Evolutionary conservation across 106 monocot genomes (phyloP).

Genomic region (Apostasia ramifera): DNA sequence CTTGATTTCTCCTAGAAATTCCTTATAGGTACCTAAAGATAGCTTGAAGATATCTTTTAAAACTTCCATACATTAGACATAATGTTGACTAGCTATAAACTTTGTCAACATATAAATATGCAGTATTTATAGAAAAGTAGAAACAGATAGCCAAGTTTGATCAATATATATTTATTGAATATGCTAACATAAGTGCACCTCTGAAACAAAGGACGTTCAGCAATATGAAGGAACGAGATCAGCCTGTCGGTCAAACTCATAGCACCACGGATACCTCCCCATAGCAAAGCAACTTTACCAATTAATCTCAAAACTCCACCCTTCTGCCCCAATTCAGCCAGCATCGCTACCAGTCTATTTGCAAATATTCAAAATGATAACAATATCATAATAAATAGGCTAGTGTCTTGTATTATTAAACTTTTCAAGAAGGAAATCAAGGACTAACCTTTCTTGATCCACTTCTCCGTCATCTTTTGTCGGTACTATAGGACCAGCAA

Average conservation of each 20-base stretch:
- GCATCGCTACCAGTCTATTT: conserved; percentile 65
- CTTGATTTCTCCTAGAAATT: too few species aligned
- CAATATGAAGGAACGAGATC: conserved; percentile 73
- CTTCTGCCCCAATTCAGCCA: conserved; percentile 86
- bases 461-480: conserved; percentile 70
- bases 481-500: conserved; percentile 76
- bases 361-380: conserved; percentile 11
- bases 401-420: neutral
- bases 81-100: too few species aligned
- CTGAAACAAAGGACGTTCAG: conserved; percentile 73
- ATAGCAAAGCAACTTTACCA: conserved; percentile 86
- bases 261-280: conserved; percentile 98
- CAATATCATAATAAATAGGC: conserved; percentile 13
- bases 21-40: too few species aligned
- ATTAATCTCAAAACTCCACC: conserved; percentile 76
- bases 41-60: too few species aligned
- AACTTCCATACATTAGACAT: too few species aligned
- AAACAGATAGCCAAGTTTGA: too few species aligned
- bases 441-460: conserved; percentile 79
- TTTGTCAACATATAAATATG: too few species aligned
- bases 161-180: too few species aligned
- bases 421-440: neutral
- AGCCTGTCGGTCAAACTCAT: conserved; percentile 88
- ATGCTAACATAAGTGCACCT: conserved; percentile 28
- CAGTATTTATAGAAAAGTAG: too few species aligned